Evolutionary conservation across 805 yeast genomes (phyloP), one percentile per base, ranked within the genome.

Genomic region (Tetrapisispora nanseiensis): DNA sequence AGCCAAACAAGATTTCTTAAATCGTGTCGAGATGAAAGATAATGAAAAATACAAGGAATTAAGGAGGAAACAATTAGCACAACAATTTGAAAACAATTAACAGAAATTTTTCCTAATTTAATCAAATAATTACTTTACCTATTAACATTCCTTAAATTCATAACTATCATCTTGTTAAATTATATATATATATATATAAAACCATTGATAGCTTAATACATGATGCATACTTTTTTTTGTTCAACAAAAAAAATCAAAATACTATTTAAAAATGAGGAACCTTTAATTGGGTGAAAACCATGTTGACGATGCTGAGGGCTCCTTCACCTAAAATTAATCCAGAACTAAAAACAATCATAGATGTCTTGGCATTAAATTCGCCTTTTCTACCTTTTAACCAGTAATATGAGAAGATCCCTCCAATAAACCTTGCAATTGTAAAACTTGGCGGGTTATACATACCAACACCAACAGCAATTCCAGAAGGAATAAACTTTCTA

Each of bases 401-500:
- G 49, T 65, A 47, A 55, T 74, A 73, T 1, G 87, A 75, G 27
- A 78, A 55, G 3, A 83, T 51, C 2, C 98, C 98, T 9, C 98
- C 98, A 19, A 86, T 47, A 57, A 92, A 90, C 52, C 98, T 70
- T 1, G 97, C 97, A 36, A 90, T 68, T 0, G 97, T 92, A 64
- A 90, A 92, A 37, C 86, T 80, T 3, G 98, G 97, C 0, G 89
- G 73, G 59, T 92, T 92, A 62, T 90, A 92, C 47, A 90, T 86
- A 15, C 98, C 97, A 40, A 90, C 83, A 1, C 98, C 98, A 15
- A 89, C 96, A 2, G 98, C 97, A 22, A 92, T 94, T 11, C 98
- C 98, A 19, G 86, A 80, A 1, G 98, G 98, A 22, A 90, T 64
- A 65, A 73, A 85, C 2, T 70, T 64, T 6, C 57, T 24, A 55